These are phyloP conservation scores for Fusarium keratoplasticum DNA, from an alignment of 2,329 filamentous ascomycete species.

Conservation along the genomic window DNA sequence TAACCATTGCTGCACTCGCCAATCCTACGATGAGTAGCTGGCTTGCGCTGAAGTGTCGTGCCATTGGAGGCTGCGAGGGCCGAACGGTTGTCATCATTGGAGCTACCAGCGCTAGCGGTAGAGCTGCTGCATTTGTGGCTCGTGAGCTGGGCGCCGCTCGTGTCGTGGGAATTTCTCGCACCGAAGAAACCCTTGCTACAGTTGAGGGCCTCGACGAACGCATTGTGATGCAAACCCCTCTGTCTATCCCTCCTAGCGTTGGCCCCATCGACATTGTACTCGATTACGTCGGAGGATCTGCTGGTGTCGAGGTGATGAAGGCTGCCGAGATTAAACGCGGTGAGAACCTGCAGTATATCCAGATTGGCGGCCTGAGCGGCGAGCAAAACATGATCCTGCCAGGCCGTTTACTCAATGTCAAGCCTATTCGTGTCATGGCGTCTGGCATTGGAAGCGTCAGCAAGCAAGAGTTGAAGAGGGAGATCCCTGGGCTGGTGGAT, in stretches of 20 bases:
- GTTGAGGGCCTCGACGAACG: constrained; percentile 14
- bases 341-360: constrained; percentile 19
- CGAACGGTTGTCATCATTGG: constrained; percentile 20
- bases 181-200: neutral
- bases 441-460: constrained; percentile 14
- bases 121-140: constrained; percentile 6
- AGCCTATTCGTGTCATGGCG: constrained; percentile 17
- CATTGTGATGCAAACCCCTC: constrained; percentile 5
- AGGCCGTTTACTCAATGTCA: constrained; percentile 6
- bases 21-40: constrained; percentile 22
- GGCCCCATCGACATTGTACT: constrained; percentile 19
- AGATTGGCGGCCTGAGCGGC: constrained; percentile 15
- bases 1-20: constrained; percentile 11
- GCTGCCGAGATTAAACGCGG: constrained; percentile 3
- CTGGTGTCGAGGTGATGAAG: constrained; percentile 8
- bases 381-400: constrained; percentile 10
- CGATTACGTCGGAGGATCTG: constrained; percentile 20
- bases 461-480: constrained; percentile 4
- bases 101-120: constrained; percentile 22
- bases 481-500: neutral
- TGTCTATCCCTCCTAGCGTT: constrained; percentile 6
- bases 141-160: constrained; percentile 5
- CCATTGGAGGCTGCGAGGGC: constrained; percentile 1
- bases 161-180: constrained; percentile 14
- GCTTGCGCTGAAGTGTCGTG: constrained; percentile 14